Evolutionary conservation across 1,284 basidiomycete genomes (phyloP).

Genomic region (Waitea zeae): DNA sequence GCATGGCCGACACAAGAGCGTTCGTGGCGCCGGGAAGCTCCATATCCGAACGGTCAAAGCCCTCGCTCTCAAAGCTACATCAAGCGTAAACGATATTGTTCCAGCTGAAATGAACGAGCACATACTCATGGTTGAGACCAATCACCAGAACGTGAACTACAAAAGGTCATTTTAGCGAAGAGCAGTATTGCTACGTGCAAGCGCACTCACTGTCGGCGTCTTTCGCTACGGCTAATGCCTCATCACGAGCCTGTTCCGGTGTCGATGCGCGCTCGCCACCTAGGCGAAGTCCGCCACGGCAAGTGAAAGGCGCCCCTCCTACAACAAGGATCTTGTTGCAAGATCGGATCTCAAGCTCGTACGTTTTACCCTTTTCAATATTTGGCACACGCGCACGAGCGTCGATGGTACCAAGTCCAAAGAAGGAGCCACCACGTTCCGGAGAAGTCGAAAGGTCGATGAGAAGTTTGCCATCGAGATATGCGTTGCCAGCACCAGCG

Average conservation of each 20-base stretch:
- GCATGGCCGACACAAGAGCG: slow-evolving; percentile 49
- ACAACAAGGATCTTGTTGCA: slow-evolving; percentile 16
- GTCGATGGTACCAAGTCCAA: slow-evolving; percentile 33
- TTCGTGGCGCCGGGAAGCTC: slow-evolving; percentile 53
- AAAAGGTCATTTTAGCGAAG: slow-evolving; percentile 24
- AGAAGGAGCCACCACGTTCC: slow-evolving; percentile 48
- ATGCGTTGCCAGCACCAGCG: slow-evolving; percentile 50
- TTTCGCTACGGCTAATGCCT: slow-evolving; percentile 43
- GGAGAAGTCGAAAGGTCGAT: slow-evolving; percentile 67
- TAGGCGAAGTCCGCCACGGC: slow-evolving; percentile 27
- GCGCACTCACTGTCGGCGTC: slow-evolving; percentile 56
- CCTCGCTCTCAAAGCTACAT: slow-evolving; percentile 46
- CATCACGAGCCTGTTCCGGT: slow-evolving; percentile 18
- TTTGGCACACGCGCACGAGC: slow-evolving; percentile 26
- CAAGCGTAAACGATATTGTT: slow-evolving; percentile 11
- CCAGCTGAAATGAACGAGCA: neutral
- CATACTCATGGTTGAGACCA: slow-evolving; percentile 55
- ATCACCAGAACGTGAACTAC: slow-evolving; percentile 22
- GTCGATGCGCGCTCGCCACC: slow-evolving; percentile 20
- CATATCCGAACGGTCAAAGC: slow-evolving; percentile 48
- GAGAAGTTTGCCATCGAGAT: slow-evolving; percentile 41
- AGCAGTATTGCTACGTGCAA: slow-evolving; percentile 21
- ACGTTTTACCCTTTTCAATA: slow-evolving; percentile 18
- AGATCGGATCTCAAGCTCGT: slow-evolving; percentile 20
- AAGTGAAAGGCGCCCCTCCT: slow-evolving; percentile 16